Percentiles rank a stretch among this genome's conserved stretches.
phyloP scores from a whole-genome alignment of 306 rosid genomes.

The Glycine latifolia region DNA sequence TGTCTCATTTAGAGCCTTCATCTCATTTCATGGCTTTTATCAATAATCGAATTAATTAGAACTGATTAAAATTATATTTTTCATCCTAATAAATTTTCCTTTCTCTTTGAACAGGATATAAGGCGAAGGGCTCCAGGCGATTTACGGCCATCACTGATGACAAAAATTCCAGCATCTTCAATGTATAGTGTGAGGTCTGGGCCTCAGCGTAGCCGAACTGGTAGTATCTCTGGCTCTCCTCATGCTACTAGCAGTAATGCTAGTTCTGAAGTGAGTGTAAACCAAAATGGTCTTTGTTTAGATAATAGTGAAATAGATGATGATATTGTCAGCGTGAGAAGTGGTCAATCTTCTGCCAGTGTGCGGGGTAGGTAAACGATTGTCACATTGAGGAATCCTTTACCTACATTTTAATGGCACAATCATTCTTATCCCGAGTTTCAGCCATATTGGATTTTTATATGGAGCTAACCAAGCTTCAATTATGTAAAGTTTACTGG shows the following conservation, averaged over 20 bases:
- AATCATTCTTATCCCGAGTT: constrained; percentile 43
- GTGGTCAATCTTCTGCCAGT: constrained; percentile 72
- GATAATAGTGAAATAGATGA: constrained; percentile 80
- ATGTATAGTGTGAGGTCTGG: constrained; percentile 94
- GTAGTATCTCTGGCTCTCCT: constrained; percentile 86
- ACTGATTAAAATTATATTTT: constrained; percentile 8
- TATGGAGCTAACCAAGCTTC: constrained; percentile 53
- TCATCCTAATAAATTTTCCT: constrained; percentile 17
- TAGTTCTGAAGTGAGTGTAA: constrained; percentile 92
- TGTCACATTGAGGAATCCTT: constrained; percentile 16
- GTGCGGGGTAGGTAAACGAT: constrained; percentile 63
- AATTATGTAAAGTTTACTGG: constrained; percentile 63
- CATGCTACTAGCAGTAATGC: constrained; percentile 97
- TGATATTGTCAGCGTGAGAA: constrained; percentile 77
- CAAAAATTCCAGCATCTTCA: constrained; percentile 95
- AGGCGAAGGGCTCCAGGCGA: constrained; percentile 86
- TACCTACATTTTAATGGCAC: constrained; percentile 34
- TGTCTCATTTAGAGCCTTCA: constrained; percentile 17
- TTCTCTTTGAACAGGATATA: constrained; percentile 75
- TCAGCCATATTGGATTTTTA: constrained; percentile 50
- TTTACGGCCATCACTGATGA: constrained; percentile 80
- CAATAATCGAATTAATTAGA: constrained; percentile 15
- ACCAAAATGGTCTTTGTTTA: constrained; percentile 82
- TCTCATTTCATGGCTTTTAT: constrained; percentile 20
- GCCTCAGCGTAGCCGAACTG: constrained; percentile 71